These are phyloP conservation scores for Fraxinus ornus DNA, from an alignment of 305 asterid species.

Conservation along the genomic window DNA sequence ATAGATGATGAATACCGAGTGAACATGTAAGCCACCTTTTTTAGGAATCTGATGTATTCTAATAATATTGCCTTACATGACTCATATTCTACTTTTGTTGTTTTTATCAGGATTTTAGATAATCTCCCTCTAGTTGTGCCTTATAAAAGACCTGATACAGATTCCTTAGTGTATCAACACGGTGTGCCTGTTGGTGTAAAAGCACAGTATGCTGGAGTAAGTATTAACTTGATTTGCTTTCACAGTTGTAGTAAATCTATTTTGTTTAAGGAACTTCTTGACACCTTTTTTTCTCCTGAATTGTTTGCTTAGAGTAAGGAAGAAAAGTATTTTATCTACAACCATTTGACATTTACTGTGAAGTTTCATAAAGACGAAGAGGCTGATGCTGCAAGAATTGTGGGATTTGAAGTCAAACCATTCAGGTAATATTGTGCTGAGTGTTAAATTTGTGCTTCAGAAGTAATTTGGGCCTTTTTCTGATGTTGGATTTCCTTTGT, in stretches of 20 bases:
- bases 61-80: neutral
- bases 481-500: neutral
- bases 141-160: neutral
- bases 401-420: conserved; percentile 36
- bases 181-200: conserved; percentile 15
- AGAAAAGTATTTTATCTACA: conserved; percentile 30
- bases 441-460: neutral
- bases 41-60: neutral
- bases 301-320: conserved; percentile 23
- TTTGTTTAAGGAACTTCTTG: neutral
- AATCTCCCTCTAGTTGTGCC: conserved; percentile 15
- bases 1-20: conserved; percentile 49
- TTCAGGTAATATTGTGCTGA: conserved; percentile 18
- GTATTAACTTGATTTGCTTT: conserved; percentile 4
- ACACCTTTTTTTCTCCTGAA: neutral
- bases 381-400: conserved; percentile 28
- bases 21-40: conserved; percentile 38
- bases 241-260: neutral
- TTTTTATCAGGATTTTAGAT: conserved; percentile 13
- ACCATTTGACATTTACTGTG: conserved; percentile 33
- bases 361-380: conserved; percentile 29
- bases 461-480: neutral
- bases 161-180: conserved; percentile 5
- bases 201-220: conserved; percentile 16
- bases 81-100: neutral